phyloP scores from a whole-genome alignment of 2,329 filamentous ascomycete species.

The Nannizziopsis arthrosporioides region DNA sequence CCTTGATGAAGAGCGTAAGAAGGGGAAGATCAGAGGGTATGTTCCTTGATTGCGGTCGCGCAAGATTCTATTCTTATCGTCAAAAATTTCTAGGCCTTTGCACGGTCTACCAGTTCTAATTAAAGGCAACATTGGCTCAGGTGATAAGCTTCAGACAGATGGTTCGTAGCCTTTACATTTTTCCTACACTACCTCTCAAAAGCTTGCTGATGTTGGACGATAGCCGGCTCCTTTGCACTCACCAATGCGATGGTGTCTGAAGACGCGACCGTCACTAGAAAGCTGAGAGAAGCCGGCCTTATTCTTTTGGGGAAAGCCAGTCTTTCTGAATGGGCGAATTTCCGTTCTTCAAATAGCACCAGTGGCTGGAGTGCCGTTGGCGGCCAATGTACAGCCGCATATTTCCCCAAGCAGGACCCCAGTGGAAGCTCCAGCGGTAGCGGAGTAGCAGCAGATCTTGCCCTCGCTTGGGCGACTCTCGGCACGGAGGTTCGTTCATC shows the following conservation, averaged over 20 bases:
- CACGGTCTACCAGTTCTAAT: constrained; percentile 60
- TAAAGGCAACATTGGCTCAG: constrained; percentile 57
- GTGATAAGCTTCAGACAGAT: constrained; percentile 56
- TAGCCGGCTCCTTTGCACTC: constrained; percentile 52
- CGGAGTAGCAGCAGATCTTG: constrained; percentile 48
- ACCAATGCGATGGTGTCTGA: constrained; percentile 45
- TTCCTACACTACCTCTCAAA: constrained; percentile 41
- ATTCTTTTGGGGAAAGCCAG: constrained; percentile 57
- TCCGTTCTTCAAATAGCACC: constrained; percentile 42
- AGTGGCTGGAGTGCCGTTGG: constrained; percentile 56
- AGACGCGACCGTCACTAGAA: constrained; percentile 49
- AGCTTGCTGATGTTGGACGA: not conserved
- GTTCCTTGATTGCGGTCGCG: not conserved
- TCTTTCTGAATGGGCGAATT: constrained; percentile 55
- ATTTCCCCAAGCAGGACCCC: constrained; percentile 51
- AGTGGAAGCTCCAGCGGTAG: constrained; percentile 51
- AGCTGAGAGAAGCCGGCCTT: constrained; percentile 49
- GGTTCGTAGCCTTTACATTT: constrained; percentile 20
- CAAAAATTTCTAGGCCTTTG: constrained; percentile 39
- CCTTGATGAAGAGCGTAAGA: constrained; percentile 46
- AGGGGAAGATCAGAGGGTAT: constrained; percentile 34
- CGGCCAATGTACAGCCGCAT: constrained; percentile 51
- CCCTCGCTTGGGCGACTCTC: constrained; percentile 47
- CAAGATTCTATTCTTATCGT: not conserved
- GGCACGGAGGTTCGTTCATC: constrained; percentile 43